A percentile compares a stretch with the other conserved stretches of the same genome.
These are phyloP conservation scores for Piper longum DNA, from an alignment of 164 flowering plant genomes.

Conservation along the genomic window DNA sequence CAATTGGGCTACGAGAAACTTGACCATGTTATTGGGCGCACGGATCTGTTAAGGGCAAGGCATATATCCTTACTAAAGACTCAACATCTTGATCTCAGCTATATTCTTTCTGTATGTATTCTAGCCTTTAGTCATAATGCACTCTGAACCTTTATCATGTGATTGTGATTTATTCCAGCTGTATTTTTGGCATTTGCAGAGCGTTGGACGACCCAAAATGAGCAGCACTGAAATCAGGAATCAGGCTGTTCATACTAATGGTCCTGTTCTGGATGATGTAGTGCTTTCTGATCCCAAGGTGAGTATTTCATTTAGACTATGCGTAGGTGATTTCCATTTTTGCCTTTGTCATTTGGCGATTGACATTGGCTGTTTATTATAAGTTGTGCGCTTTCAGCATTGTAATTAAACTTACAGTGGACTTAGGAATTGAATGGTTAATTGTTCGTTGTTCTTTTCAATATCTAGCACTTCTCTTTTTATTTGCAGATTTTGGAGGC, in stretches of 20 bases:
- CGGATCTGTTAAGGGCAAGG: constrained; percentile 64
- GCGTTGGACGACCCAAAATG: constrained; percentile 75
- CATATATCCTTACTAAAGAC: constrained; percentile 81
- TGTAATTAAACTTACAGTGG: too few relatives aligned
- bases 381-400: neutral
- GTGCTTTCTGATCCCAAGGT: constrained; percentile 88
- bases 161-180: neutral
- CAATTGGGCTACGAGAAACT: constrained; percentile 84
- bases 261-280: constrained; percentile 79
- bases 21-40: constrained; percentile 84
- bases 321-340: neutral
- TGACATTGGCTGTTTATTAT: neutral
- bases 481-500: constrained; percentile 66
- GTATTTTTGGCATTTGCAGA: constrained; percentile 25
- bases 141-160: neutral
- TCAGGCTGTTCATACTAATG: constrained; percentile 88
- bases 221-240: constrained; percentile 81
- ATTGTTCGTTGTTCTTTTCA: neutral
- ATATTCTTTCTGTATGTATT: constrained; percentile 53
- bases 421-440: too few relatives aligned
- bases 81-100: constrained; percentile 85
- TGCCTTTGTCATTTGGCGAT: neutral
- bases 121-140: neutral
- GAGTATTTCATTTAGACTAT: constrained; percentile 2
- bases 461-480: neutral